Percentiles rank a stretch among this genome's conserved stretches.
Conservation (phyloP, 2,329 filamentous ascomycete genomes). For the Coccinonectria pachysandricola region DNA sequence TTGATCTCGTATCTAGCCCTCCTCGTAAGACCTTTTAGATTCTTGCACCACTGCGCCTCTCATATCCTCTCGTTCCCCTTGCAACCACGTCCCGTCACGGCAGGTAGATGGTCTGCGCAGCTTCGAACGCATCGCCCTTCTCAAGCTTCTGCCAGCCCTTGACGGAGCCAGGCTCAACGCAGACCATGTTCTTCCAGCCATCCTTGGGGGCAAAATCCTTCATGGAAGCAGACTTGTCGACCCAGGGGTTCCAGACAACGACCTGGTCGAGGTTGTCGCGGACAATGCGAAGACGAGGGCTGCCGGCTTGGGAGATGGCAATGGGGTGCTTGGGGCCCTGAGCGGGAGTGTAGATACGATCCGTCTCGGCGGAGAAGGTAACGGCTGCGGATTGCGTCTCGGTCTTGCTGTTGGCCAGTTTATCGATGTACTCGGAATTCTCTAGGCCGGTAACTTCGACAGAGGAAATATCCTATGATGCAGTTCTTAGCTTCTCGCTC, state of each 20-base stretch:
- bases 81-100: slow-evolving; percentile 14
- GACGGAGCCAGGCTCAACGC: slow-evolving; percentile 83
- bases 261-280: slow-evolving; percentile 80
- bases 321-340: slow-evolving; percentile 49
- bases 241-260: slow-evolving; percentile 97
- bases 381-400: slow-evolving; percentile 57
- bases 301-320: slow-evolving; percentile 51
- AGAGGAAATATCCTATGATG: slow-evolving; percentile 64
- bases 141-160: slow-evolving; percentile 76
- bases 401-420: slow-evolving; percentile 56
- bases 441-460: slow-evolving; percentile 67
- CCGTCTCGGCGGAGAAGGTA: slow-evolving; percentile 66
- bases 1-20: too few species aligned
- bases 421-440: slow-evolving; percentile 70
- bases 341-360: slow-evolving; percentile 74
- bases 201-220: slow-evolving; percentile 82
- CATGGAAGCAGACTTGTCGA: slow-evolving; percentile 71
- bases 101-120: slow-evolving; percentile 44
- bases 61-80: slow-evolving; percentile 1
- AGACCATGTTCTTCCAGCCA: slow-evolving; percentile 88
- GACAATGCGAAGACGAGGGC: slow-evolving; percentile 59
- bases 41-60: slow-evolving; percentile 6
- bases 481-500: too few species aligned
- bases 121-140: slow-evolving; percentile 58
- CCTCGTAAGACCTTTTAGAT: too few species aligned